Conservation (phyloP, 2,329 filamentous ascomycete species). For the Epichloe uncinata region DNA sequence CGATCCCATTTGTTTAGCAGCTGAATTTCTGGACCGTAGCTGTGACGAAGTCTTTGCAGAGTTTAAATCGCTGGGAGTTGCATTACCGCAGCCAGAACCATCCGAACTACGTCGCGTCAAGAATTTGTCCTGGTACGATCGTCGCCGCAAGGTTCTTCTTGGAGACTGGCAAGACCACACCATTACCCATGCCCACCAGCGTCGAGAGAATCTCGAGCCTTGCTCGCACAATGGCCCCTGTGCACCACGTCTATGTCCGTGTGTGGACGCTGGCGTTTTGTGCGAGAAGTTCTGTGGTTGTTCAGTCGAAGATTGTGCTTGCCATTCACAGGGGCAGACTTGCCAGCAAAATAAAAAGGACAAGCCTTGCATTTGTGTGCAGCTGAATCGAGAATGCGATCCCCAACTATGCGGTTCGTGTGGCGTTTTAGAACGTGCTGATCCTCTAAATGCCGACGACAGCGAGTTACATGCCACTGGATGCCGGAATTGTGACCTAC, state of each 20-base stretch:
- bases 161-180: conserved; percentile 44
- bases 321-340: conserved; percentile 44
- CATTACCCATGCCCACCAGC: conserved; percentile 39
- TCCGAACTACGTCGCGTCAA: conserved; percentile 26
- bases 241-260: conserved; percentile 45
- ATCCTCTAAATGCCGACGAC: conserved; percentile 52
- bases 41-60: conserved; percentile 37
- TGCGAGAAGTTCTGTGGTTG: conserved; percentile 64
- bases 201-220: conserved; percentile 45
- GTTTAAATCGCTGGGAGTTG: conserved; percentile 14
- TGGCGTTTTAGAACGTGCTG: conserved; percentile 53
- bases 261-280: conserved; percentile 45
- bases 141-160: conserved; percentile 38
- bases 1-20: conserved; percentile 35
- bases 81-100: conserved; percentile 13
- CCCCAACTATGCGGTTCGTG: conserved; percentile 60
- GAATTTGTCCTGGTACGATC: conserved; percentile 41
- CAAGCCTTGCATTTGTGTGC: conserved; percentile 54
- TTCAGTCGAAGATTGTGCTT: conserved; percentile 45
- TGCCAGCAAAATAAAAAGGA: conserved; percentile 44
- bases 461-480: conserved; percentile 40
- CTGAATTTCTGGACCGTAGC: conserved; percentile 34
- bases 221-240: conserved; percentile 61
- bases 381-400: conserved; percentile 68
- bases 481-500: conserved; percentile 61